Conservation (phyloP, 352 stramenopile genomes). For the Heterotrichella gracilis region DNA sequence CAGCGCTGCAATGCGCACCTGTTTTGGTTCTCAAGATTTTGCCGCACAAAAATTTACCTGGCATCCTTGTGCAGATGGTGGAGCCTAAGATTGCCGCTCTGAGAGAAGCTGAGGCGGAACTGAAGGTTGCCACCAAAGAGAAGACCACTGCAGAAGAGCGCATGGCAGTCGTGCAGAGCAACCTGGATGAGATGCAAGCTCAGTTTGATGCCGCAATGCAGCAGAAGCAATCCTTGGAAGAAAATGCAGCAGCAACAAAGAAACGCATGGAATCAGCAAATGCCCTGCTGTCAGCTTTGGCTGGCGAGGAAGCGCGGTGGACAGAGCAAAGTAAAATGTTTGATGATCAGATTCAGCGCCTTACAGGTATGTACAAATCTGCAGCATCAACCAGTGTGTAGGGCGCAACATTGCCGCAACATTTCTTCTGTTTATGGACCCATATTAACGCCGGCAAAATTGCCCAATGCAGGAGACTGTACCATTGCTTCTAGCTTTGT, state of each 20-base stretch:
- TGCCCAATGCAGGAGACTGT: conserved; percentile 82
- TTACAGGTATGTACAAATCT: too few relatives aligned
- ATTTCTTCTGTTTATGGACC: too few relatives aligned
- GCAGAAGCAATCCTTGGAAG: conserved; percentile 78
- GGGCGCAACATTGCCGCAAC: too few relatives aligned
- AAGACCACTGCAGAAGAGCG: conserved; percentile 54
- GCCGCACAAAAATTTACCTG: too few relatives aligned
- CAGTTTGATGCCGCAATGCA: conserved; percentile 85
- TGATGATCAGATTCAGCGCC: conserved; percentile 59
- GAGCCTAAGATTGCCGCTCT: conserved; percentile 89
- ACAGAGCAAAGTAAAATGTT: conserved; percentile 89
- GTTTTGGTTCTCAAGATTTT: too few relatives aligned
- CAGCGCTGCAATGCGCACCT: too few relatives aligned
- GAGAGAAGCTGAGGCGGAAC: conserved; percentile 63
- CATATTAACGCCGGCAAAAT: too few relatives aligned
- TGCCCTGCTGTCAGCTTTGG: conserved; percentile 71
- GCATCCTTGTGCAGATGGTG: too few relatives aligned
- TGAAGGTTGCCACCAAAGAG: conserved; percentile 78
- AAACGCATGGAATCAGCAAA: conserved; percentile 85
- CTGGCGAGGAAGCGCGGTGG: conserved; percentile 68
- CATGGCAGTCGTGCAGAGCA: conserved; percentile 60
- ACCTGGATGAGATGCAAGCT: conserved; percentile 57
- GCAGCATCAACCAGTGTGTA: too few relatives aligned
- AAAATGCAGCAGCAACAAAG: conserved; percentile 58
- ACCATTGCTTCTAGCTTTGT: conserved; percentile 80